These are phyloP conservation scores for Mycosarcoma mackinlayi DNA, from an alignment of 1,284 basidiomycete genomes.

Conservation along the genomic window DNA sequence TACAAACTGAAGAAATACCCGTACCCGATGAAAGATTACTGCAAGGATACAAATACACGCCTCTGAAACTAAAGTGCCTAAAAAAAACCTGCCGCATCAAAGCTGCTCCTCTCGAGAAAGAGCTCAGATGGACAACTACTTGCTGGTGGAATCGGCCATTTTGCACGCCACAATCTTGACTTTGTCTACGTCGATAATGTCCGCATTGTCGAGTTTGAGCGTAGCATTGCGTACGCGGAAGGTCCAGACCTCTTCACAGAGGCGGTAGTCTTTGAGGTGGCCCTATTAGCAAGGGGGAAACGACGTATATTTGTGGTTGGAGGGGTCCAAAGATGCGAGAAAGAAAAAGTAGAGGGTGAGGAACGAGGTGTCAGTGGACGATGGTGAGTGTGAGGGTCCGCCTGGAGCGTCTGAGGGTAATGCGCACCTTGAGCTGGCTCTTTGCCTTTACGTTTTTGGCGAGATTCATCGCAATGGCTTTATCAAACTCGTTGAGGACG, in stretches of 20 bases:
- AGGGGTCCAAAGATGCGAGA: neutral
- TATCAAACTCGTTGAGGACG: conserved; percentile 75
- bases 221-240: conserved; percentile 64
- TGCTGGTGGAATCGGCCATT: conserved; percentile 50
- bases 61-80: no score
- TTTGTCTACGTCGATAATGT: conserved; percentile 60
- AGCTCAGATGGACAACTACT: conserved; percentile 11
- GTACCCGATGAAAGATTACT: no score
- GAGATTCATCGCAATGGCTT: conserved; percentile 65
- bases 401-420: no score
- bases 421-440: conserved; percentile 60
- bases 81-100: no score
- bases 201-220: conserved; percentile 66
- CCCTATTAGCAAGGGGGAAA: no score
- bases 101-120: no score
- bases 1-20: no score
- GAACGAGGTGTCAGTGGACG: no score
- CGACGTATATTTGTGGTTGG: no score
- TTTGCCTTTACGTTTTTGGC: conserved; percentile 65
- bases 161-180: conserved; percentile 68
- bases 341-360: neutral
- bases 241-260: conserved; percentile 68
- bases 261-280: conserved; percentile 64
- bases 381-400: no score
- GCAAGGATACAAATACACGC: no score